These are phyloP conservation scores for Eutrema yunnanense DNA, from an alignment of 345 rosid species.

Conservation along the genomic window DNA sequence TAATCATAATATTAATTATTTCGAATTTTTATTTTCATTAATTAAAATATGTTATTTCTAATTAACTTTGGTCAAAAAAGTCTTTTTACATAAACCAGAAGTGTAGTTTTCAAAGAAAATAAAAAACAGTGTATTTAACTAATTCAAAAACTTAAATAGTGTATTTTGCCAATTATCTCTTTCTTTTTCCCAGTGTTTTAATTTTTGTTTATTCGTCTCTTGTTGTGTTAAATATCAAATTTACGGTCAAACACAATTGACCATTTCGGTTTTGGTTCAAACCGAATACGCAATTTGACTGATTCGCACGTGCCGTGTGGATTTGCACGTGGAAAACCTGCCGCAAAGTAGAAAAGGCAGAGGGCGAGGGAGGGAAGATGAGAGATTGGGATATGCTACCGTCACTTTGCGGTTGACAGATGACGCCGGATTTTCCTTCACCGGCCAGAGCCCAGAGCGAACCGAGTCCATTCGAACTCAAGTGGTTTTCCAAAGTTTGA, in stretches of 20 bases:
- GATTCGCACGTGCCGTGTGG: slow-evolving; percentile 13
- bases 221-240: background rate
- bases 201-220: background rate
- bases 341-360: background rate
- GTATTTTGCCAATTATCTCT: too few species aligned
- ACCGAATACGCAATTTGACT: slow-evolving; percentile 6
- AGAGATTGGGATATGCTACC: slow-evolving; percentile 1
- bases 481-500: background rate
- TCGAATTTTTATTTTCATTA: too few species aligned
- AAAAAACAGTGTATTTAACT: too few species aligned
- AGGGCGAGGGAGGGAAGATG: background rate
- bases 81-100: too few species aligned
- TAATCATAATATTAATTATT: too few species aligned
- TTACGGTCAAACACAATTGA: background rate
- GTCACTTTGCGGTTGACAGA: slow-evolving; percentile 26
- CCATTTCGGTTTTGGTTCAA: slow-evolving; percentile 3
- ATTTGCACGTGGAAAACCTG: slow-evolving; percentile 17
- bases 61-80: too few species aligned
- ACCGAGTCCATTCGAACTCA: background rate
- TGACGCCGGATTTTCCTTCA: slow-evolving; percentile 24
- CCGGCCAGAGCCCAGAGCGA: background rate
- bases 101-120: too few species aligned
- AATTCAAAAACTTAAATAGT: too few species aligned
- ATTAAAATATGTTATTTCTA: too few species aligned
- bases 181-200: too few species aligned